A percentile compares a stretch with the other conserved stretches of the same genome.
Conservation (phyloP, 768 basidiomycete genomes). For the Cystofilobasidium macerans region DNA sequence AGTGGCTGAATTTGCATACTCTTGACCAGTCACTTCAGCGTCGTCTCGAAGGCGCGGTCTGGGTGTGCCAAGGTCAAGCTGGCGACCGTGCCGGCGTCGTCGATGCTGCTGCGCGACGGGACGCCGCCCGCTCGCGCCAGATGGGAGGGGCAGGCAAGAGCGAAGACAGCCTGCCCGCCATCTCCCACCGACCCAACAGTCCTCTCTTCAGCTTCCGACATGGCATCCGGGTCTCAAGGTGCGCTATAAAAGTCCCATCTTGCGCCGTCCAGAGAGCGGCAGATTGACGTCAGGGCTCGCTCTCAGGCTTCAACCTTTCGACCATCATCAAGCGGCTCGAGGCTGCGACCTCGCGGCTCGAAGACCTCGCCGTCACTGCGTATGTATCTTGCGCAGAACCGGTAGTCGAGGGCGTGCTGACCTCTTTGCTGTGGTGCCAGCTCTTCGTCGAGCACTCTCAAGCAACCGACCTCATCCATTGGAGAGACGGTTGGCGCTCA, state of each 20-base stretch:
- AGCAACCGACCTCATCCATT: slow-evolving; percentile 30
- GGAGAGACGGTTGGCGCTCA: slow-evolving; percentile 33
- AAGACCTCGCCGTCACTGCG: slow-evolving; percentile 62
- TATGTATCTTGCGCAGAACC: slow-evolving; percentile 26
- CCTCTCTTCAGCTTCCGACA: neutral
- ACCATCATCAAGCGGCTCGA: slow-evolving; percentile 48
- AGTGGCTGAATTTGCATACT: no score
- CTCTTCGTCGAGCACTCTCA: slow-evolving; percentile 29
- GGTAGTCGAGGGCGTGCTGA: neutral
- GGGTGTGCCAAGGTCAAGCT: no score
- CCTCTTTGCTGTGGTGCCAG: no score
- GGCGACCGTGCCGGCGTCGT: no score
- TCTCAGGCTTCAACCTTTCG: slow-evolving; percentile 7
- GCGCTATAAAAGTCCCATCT: neutral
- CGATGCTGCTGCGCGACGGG: no score
- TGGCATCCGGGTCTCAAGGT: neutral
- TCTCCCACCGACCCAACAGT: neutral
- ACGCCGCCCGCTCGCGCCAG: no score
- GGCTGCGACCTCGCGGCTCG: slow-evolving; percentile 85
- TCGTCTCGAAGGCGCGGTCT: no score
- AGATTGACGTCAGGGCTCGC: neutral
- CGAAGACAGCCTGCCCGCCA: neutral
- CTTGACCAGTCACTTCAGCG: no score
- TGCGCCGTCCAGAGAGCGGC: neutral
- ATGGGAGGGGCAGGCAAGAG: no score